Evolutionary conservation across 1,139 yeast species (phyloP).

Genomic region (Hyphopichia khmerensis): DNA sequence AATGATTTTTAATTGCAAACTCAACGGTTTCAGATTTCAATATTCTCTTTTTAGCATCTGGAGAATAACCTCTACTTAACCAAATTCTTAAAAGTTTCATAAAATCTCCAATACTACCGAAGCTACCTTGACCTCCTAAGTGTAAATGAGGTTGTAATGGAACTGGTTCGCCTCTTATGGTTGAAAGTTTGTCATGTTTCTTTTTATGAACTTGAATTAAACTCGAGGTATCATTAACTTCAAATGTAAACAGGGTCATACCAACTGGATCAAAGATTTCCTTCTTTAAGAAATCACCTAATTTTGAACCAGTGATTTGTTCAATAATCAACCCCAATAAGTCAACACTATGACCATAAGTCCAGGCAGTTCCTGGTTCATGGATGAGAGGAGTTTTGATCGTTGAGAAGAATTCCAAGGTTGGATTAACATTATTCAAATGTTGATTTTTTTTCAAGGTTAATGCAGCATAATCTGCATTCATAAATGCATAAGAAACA

Average conservation of each 20-base stretch:
- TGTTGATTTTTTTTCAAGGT: slow-evolving; percentile 18
- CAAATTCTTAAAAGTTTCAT: slow-evolving; percentile 45
- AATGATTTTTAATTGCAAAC: slow-evolving; percentile 33
- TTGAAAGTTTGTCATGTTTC: not conserved
- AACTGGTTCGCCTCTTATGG: not conserved
- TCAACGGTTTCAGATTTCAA: slow-evolving; percentile 29
- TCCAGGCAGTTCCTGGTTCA: slow-evolving; percentile 56
- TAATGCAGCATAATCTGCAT: slow-evolving; percentile 24
- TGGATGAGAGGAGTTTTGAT: slow-evolving; percentile 40
- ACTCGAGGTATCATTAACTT: slow-evolving; percentile 22
- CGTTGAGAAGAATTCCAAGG: slow-evolving; percentile 24
- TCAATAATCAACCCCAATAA: slow-evolving; percentile 53
- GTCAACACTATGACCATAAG: slow-evolving; percentile 52
- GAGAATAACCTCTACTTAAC: slow-evolving; percentile 44
- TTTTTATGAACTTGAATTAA: slow-evolving; percentile 17
- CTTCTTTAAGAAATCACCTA: slow-evolving; percentile 41
- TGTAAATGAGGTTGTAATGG: slow-evolving; percentile 31
- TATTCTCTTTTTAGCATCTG: slow-evolving; percentile 34
- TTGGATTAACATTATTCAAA: slow-evolving; percentile 22
- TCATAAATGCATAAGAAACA: slow-evolving; percentile 46
- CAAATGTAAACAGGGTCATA: slow-evolving; percentile 39
- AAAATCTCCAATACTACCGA: slow-evolving; percentile 43
- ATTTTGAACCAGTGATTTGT: slow-evolving; percentile 37
- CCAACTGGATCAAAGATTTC: slow-evolving; percentile 46
- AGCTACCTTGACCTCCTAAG: slow-evolving; percentile 52